Base-by-base conservation (phyloP, 1,284 basidiomycete genomes). In the Phellopilus nigrolimitatus region DNA sequence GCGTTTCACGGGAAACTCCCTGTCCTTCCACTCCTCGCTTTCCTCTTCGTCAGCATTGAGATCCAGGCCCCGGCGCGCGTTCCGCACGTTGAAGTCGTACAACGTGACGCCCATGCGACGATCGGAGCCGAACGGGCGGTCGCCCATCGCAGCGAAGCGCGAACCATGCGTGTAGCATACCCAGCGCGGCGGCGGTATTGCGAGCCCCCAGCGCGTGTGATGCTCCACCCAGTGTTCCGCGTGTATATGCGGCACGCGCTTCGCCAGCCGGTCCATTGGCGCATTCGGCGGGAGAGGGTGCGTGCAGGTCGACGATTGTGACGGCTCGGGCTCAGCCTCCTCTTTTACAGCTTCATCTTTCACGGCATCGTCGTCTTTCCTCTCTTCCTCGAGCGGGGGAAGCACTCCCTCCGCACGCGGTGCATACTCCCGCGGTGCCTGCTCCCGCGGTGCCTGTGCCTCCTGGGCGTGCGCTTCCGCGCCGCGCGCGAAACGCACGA, bases 61-160 rank as follows among this genome's bases (percentile, higher is more conserved):
- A 10, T 12, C 9, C 1, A 41, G 12, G 2, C 41, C 51, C 24
- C 39, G 36, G 8, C 38, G 45, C 19, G 27, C 51, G 28, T 53
- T 48, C 19, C 36, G 36, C 17, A 53, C 15, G 21, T 53, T 53
- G 24, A 53, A 53, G 21, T 53, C 51, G 28, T 48, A 53, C 12
- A 53, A 4, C 8, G 22, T 22, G 10, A 49, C 27, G 13, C 24
- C 24, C 10, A 40, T 19, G 3, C 5, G 9, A 12, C 10, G 24
- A 10, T 34, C 15, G 10, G 43, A 33, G 8, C 34, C 38, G 3
- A 22, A 9, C 9, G 30, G 15, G 4, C 51, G 47, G 5, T 37
- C 37, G 17, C 25, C 41, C 53, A 54, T 54, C 12, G 24, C 24
- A 7, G 46, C 17, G 30, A 25, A 50, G 4, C 53, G 47, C 25